A percentile compares a stretch with the other conserved stretches of the same genome.
phyloP scores from a whole-genome alignment of 192 early-diverging fungal species.

The Backusella morwellensis region DNA sequence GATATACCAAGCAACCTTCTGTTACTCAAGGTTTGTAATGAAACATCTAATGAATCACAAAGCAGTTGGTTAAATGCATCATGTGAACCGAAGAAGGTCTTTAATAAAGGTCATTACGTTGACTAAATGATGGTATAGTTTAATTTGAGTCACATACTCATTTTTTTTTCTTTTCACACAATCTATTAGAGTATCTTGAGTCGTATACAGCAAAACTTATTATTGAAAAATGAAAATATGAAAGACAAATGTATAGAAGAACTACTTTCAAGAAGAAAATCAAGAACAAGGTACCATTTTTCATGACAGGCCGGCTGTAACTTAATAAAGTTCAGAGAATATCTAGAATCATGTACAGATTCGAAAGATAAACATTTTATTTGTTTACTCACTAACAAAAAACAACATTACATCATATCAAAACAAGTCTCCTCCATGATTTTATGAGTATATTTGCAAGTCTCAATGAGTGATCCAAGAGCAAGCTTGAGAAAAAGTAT shows the following conservation, averaged over 20 bases:
- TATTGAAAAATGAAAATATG: no score
- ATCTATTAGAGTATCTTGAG: not conserved
- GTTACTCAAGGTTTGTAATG: not conserved
- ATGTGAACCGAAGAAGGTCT: not conserved
- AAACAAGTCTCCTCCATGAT: no score
- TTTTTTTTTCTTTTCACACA: constrained; percentile 6
- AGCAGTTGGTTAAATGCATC: not conserved
- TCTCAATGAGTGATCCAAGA: not conserved
- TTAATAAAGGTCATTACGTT: not conserved
- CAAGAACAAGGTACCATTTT: not conserved
- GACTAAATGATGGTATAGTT: not conserved
- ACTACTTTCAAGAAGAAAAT: not conserved
- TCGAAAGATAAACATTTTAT: not conserved
- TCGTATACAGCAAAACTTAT: not conserved
- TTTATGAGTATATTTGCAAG: no score
- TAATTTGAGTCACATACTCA: not conserved
- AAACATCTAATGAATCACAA: not conserved
- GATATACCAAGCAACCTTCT: not conserved
- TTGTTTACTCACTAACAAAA: no score
- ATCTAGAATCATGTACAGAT: not conserved
- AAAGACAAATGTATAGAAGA: no score
- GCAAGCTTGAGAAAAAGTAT: not conserved
- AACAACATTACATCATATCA: no score
- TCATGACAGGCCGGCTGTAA: not conserved
- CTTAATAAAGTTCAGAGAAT: not conserved